Evolutionary conservation across 2,329 filamentous ascomycete genomes (phyloP).

Genomic region (Fusarium avenaceum): DNA sequence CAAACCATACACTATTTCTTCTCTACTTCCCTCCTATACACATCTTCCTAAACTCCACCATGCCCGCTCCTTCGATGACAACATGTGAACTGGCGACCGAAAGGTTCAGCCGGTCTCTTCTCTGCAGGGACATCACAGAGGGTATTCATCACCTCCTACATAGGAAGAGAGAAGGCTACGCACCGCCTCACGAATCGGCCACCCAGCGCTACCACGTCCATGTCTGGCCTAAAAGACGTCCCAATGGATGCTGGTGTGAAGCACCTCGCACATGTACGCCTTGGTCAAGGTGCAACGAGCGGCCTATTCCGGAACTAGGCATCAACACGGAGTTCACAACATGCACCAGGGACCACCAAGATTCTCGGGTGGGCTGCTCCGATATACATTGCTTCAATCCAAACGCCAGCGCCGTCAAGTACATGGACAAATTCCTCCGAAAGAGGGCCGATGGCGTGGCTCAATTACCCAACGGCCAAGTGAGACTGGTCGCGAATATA

Average conservation of each 20-base stretch:
- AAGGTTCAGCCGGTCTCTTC: not conserved
- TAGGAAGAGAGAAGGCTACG: not conserved
- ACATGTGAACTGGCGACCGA: not conserved
- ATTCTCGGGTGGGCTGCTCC: not conserved
- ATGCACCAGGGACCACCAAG: not conserved
- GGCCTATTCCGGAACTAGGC: not conserved
- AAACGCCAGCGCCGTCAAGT: not conserved
- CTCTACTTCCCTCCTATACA: not conserved
- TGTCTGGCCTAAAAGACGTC: not conserved
- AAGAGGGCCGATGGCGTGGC: not conserved
- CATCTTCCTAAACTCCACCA: not conserved
- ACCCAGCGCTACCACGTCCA: conserved; percentile 10
- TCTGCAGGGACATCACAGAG: conserved; percentile 21
- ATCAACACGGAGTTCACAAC: not conserved
- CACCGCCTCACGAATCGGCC: not conserved
- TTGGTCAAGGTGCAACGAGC: not conserved
- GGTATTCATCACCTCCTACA: conserved; percentile 16
- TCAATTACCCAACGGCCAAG: fast-evolving
- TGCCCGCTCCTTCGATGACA: not conserved
- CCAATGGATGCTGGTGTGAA: not conserved
- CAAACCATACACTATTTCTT: not conserved
- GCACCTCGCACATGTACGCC: not conserved
- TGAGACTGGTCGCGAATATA: not conserved
- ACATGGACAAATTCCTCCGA: conserved; percentile 3
- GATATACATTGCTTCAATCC: conserved; percentile 19